These are phyloP conservation scores for Neonectria sp. DNA, from an alignment of 2,329 filamentous ascomycete species.

Conservation along the genomic window DNA sequence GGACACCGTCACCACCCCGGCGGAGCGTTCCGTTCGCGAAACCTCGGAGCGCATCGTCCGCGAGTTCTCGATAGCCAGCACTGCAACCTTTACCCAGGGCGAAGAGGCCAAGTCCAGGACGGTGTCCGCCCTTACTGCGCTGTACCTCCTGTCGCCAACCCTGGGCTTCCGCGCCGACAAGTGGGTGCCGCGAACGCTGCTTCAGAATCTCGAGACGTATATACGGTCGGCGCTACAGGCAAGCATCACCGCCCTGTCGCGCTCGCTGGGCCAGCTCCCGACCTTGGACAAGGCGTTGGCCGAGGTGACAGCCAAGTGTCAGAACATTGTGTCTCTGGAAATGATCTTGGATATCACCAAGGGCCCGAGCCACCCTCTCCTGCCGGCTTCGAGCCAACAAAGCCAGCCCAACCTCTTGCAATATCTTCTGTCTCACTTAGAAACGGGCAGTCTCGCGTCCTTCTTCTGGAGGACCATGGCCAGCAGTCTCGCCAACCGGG, in stretches of 20 bases:
- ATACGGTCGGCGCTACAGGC: conserved; percentile 86
- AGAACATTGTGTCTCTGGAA: conserved; percentile 92
- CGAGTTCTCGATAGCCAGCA: conserved; percentile 80
- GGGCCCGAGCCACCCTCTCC: conserved; percentile 77
- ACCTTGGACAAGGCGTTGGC: conserved; percentile 85
- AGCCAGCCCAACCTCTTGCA: conserved; percentile 72
- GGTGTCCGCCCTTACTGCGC: conserved; percentile 79
- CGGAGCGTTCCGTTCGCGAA: conserved; percentile 81
- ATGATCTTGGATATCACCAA: conserved; percentile 79
- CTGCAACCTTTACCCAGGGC: conserved; percentile 72
- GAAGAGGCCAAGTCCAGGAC: conserved; percentile 84
- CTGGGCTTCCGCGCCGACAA: conserved; percentile 66
- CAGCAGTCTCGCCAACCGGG: conserved; percentile 79
- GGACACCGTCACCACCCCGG: conserved; percentile 77
- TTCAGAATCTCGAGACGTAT: conserved; percentile 85
- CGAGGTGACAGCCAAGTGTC: conserved; percentile 87
- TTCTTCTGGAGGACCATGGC: conserved; percentile 97
- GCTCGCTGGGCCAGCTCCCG: conserved; percentile 85
- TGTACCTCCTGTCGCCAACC: conserved; percentile 86
- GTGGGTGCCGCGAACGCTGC: conserved; percentile 78
- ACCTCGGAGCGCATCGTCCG: conserved; percentile 84
- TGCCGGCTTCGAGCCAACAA: conserved; percentile 58
- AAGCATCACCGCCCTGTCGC: conserved; percentile 80
- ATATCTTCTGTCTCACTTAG: conserved; percentile 82
- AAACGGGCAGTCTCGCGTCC: conserved; percentile 88